Conservation (phyloP, 2,329 filamentous ascomycete species). For the Thelonectria rubi region DNA sequence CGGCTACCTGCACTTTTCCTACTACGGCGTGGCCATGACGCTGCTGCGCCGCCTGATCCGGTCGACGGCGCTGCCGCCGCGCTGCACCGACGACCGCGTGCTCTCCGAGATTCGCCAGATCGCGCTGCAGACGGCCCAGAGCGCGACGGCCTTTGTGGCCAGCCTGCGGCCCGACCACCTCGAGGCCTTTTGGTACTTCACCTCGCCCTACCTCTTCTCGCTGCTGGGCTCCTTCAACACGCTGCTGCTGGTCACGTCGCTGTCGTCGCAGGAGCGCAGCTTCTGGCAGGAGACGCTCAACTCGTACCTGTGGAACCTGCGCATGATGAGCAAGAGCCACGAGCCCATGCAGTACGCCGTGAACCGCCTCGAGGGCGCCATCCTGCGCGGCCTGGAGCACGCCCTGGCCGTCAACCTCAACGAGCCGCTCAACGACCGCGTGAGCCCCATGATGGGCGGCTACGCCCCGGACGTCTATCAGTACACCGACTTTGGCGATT, state of each 20-base stretch:
- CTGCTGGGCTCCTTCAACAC: slow-evolving; percentile 52
- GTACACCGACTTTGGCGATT: slow-evolving; percentile 48
- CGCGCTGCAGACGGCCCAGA: slow-evolving; percentile 44
- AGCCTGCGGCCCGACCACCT: slow-evolving; percentile 49
- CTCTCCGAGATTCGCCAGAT: slow-evolving; percentile 45
- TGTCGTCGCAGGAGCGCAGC: slow-evolving; percentile 44
- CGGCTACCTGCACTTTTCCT: slow-evolving; percentile 56
- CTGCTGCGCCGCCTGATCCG: slow-evolving; percentile 56
- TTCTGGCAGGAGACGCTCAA: slow-evolving; percentile 48
- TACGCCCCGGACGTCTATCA: slow-evolving; percentile 43
- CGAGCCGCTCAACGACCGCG: slow-evolving; percentile 44
- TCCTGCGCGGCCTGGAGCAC: slow-evolving; percentile 49
- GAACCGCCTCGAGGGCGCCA: slow-evolving; percentile 50
- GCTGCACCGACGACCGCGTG: slow-evolving; percentile 42
- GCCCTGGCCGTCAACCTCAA: slow-evolving; percentile 48
- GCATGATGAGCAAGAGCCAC: slow-evolving; percentile 48
- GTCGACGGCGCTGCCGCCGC: slow-evolving; percentile 44
- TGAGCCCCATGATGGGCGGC: slow-evolving; percentile 42
- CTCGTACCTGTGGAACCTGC: slow-evolving; percentile 47
- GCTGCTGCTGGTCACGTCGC: slow-evolving; percentile 47
- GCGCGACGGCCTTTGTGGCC: slow-evolving; percentile 48
- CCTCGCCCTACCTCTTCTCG: slow-evolving; percentile 51
- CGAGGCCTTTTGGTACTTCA: slow-evolving; percentile 53
- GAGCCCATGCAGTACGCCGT: slow-evolving; percentile 50
- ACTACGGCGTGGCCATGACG: slow-evolving; percentile 57